phyloP scores from a whole-genome alignment of 116 monocot genomes.

The Posidonia oceanica region DNA sequence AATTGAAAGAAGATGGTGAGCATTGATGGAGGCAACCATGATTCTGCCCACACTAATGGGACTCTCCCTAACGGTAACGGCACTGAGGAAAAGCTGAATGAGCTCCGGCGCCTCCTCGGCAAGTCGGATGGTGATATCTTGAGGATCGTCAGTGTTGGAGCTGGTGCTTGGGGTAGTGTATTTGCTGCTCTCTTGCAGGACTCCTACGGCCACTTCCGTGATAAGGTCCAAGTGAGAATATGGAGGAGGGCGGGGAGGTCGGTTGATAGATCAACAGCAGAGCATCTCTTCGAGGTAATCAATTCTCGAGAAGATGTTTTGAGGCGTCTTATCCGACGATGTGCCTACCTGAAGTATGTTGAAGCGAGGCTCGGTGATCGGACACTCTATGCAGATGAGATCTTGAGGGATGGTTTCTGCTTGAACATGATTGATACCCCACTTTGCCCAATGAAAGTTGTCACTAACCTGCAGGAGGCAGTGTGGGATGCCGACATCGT shows the following conservation, averaged over 20 bases:
- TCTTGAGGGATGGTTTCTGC: slow-evolving; percentile 78
- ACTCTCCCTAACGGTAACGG: slow-evolving; percentile 20
- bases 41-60: slow-evolving; percentile 18
- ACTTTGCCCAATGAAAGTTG: slow-evolving; percentile 76
- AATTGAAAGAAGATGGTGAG: slow-evolving; percentile 30
- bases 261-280: slow-evolving; percentile 58
- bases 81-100: slow-evolving; percentile 54
- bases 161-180: slow-evolving; percentile 91
- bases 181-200: slow-evolving; percentile 77
- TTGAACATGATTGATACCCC: slow-evolving; percentile 93
- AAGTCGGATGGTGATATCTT: slow-evolving; percentile 61
- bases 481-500: slow-evolving; percentile 96
- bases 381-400: slow-evolving; percentile 72
- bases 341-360: slow-evolving; percentile 80
- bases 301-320: slow-evolving; percentile 80
- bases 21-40: slow-evolving; percentile 18
- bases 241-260: slow-evolving; percentile 64
- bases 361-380: slow-evolving; percentile 79
- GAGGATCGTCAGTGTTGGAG: slow-evolving; percentile 71
- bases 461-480: slow-evolving; percentile 88
- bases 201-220: slow-evolving; percentile 62
- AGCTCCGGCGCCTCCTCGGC: slow-evolving; percentile 52
- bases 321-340: slow-evolving; percentile 68
- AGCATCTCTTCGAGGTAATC: slow-evolving; percentile 83
- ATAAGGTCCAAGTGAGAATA: slow-evolving; percentile 65